These are phyloP conservation scores for Fereydounia khargensis DNA, from an alignment of 1,284 basidiomycete species.

Conservation along the genomic window DNA sequence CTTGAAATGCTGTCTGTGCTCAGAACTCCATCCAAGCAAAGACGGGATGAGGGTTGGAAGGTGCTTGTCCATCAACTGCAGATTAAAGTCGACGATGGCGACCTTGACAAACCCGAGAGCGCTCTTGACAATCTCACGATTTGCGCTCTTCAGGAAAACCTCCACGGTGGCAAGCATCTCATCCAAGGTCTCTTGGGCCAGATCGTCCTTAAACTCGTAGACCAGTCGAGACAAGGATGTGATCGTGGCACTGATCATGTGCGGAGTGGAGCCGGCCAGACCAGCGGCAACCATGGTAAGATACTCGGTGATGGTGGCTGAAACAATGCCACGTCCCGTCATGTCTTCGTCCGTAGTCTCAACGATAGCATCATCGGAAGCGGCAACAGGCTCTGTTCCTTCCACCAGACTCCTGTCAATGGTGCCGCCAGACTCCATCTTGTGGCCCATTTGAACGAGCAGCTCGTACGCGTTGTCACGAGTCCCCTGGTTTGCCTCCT, in stretches of 20 bases:
- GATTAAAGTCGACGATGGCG: constrained; percentile 77
- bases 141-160: constrained; percentile 86
- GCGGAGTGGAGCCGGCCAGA: constrained; percentile 85
- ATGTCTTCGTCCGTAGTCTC: constrained; percentile 26
- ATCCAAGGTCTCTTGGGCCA: constrained; percentile 73
- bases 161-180: constrained; percentile 84
- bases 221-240: constrained; percentile 89
- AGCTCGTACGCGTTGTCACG: constrained; percentile 85
- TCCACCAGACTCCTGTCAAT: constrained; percentile 76
- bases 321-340: constrained; percentile 60
- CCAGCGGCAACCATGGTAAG: constrained; percentile 97
- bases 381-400: constrained; percentile 58
- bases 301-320: constrained; percentile 84
- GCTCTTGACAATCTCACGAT: constrained; percentile 96
- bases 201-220: constrained; percentile 82
- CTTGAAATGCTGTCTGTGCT: constrained; percentile 99
- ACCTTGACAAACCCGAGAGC: constrained; percentile 94
- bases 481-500: constrained; percentile 92
- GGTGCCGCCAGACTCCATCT: constrained; percentile 83
- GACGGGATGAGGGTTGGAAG: constrained; percentile 77
- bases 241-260: constrained; percentile 97
- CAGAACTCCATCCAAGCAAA: constrained; percentile 86
- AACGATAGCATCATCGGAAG: constrained; percentile 55
- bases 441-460: constrained; percentile 84
- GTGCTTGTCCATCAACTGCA: constrained; percentile 71